A percentile compares a stretch with the other conserved stretches of the same genome.
phyloP scores from a whole-genome alignment of 2,329 filamentous ascomycete species.

The Talaromyces marneffei region DNA sequence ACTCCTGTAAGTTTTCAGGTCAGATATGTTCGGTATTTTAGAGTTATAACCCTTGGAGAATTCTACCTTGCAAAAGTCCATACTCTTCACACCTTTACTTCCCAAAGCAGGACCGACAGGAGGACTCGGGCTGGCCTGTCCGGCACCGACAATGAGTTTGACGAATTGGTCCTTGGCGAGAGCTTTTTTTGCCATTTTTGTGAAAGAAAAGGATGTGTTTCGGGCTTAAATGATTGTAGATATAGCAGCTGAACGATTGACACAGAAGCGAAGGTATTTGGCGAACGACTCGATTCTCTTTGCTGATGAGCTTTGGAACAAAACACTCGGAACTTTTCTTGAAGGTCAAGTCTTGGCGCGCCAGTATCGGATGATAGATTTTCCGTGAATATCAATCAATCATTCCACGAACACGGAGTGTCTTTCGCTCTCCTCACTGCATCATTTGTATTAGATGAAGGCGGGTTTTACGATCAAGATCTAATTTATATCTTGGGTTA shows the following conservation, averaged over 20 bases:
- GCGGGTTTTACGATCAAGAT: not conserved
- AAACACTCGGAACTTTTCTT: slow-evolving; percentile 8
- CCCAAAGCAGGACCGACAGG: slow-evolving; percentile 94
- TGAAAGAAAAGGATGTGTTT: too few relatives aligned
- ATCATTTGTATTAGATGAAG: not conserved
- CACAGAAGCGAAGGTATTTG: not conserved
- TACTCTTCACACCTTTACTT: slow-evolving; percentile 96
- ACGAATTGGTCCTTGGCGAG: slow-evolving; percentile 67
- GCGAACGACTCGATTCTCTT: not conserved
- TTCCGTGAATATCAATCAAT: not conserved
- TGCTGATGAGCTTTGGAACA: not conserved
- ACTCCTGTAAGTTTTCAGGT: slow-evolving; percentile 60
- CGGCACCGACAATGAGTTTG: slow-evolving; percentile 95
- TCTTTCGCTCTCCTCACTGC: not conserved
- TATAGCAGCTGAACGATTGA: not conserved
- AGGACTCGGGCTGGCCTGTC: slow-evolving; percentile 88
- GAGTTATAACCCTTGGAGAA: not conserved
- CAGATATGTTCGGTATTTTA: not conserved
- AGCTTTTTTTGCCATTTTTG: slow-evolving; percentile 47
- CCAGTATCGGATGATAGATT: not conserved
- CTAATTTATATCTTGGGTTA: too few relatives aligned
- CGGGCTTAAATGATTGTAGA: not conserved
- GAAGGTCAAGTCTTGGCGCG: slow-evolving; percentile 1
- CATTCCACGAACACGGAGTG: not conserved
- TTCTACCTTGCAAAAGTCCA: slow-evolving; percentile 96